Evolutionary conservation across 306 rosid genomes (phyloP).

Genomic region (Cucumis hystrix): DNA sequence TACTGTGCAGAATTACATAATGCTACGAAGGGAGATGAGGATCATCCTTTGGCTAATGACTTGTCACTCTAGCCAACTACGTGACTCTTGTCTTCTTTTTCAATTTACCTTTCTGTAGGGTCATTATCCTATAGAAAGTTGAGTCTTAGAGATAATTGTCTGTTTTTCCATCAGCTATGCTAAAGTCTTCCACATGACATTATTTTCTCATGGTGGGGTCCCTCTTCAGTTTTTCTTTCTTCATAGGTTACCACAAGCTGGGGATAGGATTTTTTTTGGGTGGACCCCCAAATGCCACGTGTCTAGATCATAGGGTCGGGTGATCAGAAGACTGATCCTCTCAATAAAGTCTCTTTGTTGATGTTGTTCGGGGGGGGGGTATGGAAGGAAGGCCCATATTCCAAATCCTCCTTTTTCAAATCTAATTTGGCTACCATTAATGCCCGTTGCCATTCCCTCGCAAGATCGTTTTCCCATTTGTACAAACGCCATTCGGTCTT

Average conservation of each 20-base stretch:
- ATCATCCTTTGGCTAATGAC: not conserved
- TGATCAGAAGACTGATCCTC: not conserved
- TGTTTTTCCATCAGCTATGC: not conserved
- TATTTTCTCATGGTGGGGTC: constrained; percentile 6
- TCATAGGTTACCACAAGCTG: not conserved
- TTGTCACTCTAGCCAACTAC: constrained; percentile 4
- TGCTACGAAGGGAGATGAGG: not conserved
- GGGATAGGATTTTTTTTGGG: not conserved
- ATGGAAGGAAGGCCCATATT: not conserved
- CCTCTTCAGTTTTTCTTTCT: not conserved
- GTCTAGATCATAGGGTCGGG: not conserved
- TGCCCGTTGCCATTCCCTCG: not conserved
- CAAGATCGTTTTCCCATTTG: constrained; percentile 1
- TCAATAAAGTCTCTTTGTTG: not conserved
- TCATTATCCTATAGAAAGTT: not conserved
- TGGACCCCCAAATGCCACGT: not conserved
- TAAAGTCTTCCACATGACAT: not conserved
- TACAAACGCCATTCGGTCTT: constrained; percentile 3
- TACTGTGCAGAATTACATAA: not conserved
- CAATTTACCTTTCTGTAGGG: not conserved
- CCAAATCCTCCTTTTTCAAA: not conserved
- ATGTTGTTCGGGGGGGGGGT: not conserved
- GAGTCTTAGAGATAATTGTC: not conserved
- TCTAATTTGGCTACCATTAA: not conserved
- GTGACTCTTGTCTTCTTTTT: not conserved